A percentile compares a stretch with the other conserved stretches of the same genome.
These are phyloP conservation scores for Pleurotus eryngii DNA, from an alignment of 768 basidiomycete genomes.

Conservation along the genomic window DNA sequence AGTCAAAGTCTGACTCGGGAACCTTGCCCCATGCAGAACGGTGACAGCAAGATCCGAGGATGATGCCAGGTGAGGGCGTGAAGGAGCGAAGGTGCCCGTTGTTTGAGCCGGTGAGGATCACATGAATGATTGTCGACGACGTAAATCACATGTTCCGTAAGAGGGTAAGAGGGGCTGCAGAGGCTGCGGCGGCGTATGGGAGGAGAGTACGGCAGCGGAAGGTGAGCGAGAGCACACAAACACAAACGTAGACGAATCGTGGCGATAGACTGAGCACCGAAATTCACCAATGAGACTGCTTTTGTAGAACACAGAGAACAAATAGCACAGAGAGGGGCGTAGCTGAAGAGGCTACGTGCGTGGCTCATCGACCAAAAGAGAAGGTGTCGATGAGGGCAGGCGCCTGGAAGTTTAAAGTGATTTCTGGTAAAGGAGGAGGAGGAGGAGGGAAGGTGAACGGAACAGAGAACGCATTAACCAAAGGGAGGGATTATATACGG, in stretches of 20 bases:
- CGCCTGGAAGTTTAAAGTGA: not conserved
- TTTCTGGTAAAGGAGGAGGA: not conserved
- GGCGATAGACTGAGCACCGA: not conserved
- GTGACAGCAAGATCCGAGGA: constrained; percentile 20
- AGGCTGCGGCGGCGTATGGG: not conserved
- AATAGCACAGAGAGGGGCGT: not conserved
- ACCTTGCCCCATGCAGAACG: constrained; percentile 27
- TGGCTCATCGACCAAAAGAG: not conserved
- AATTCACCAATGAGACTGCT: no score
- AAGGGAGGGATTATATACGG: constrained; percentile 28
- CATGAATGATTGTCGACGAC: not conserved
- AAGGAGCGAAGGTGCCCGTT: not conserved
- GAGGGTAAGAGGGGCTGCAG: not conserved
- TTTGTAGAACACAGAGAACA: no score
- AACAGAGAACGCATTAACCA: not conserved
- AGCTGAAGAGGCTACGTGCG: not conserved
- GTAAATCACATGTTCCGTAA: not conserved
- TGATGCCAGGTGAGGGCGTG: not conserved
- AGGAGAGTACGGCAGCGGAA: constrained; percentile 5
- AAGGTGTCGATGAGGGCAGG: not conserved
- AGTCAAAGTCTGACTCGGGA: constrained; percentile 39
- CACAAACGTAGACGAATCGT: no score
- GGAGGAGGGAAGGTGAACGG: not conserved
- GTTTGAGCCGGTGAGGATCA: not conserved
- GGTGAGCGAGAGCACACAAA: not conserved